Conservation (phyloP, 495 filamentous ascomycete genomes). For the Penicillium roqueforti region DNA sequence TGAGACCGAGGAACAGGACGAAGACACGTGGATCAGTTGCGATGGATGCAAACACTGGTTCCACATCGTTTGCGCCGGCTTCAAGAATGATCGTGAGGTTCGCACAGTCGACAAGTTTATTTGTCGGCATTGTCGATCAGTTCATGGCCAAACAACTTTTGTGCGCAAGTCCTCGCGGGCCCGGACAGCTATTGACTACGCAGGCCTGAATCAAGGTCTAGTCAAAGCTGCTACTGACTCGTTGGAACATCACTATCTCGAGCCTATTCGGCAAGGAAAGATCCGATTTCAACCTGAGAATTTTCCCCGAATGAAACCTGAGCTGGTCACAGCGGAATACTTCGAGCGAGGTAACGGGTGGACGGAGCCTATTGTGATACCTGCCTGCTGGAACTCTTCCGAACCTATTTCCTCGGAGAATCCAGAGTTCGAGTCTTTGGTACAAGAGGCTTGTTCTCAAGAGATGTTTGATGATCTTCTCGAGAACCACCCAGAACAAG, state of each 20-base stretch:
- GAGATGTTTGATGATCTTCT: constrained; percentile 49
- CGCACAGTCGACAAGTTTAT: constrained; percentile 71
- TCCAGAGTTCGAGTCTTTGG: constrained; percentile 31
- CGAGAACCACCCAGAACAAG: constrained; percentile 35
- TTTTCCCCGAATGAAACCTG: constrained; percentile 65
- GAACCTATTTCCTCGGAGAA: constrained; percentile 30
- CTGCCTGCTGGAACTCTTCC: constrained; percentile 60
- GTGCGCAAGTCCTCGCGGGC: constrained; percentile 60
- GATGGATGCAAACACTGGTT: constrained; percentile 74
- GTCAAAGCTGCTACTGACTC: constrained; percentile 64
- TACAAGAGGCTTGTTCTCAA: constrained; percentile 35
- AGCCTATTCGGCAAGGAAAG: constrained; percentile 64
- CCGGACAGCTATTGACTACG: constrained; percentile 71
- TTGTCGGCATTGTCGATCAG: constrained; percentile 55
- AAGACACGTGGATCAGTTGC: constrained; percentile 68
- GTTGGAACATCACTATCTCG: constrained; percentile 70
- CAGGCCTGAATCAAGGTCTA: constrained; percentile 68
- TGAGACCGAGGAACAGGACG: constrained; percentile 44
- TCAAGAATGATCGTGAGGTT: constrained; percentile 65
- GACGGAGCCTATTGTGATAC: constrained; percentile 67
- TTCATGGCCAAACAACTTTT: constrained; percentile 62
- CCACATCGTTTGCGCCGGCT: constrained; percentile 68
- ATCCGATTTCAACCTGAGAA: constrained; percentile 59
- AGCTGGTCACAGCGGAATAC: constrained; percentile 61
- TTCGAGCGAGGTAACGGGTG: constrained; percentile 65